A percentile compares a stretch with the other conserved stretches of the same genome.
Conservation (phyloP, 1,284 basidiomycete genomes). For the Porogramme epimiltina region DNA sequence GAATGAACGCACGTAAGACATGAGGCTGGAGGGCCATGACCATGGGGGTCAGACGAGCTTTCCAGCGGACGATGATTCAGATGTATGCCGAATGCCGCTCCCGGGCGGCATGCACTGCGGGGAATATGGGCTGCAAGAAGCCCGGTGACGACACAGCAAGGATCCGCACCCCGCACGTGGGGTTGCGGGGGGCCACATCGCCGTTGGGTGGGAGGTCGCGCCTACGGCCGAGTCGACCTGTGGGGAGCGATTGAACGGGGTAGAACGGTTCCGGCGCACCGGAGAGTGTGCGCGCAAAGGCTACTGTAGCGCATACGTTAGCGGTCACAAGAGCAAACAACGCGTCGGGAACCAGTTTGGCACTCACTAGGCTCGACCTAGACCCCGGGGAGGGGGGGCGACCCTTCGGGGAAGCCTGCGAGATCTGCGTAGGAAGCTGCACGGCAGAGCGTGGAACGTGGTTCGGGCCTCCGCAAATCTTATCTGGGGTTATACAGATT, state of each 20-base stretch:
- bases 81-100: constrained; percentile 8
- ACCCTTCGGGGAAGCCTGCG: constrained; percentile 17
- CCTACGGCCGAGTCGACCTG: constrained; percentile 3
- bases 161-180: constrained; percentile 19
- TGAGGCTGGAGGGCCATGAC: constrained; percentile 8
- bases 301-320: constrained; percentile 9
- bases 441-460: constrained; percentile 6
- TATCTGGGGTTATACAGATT: constrained; percentile 8
- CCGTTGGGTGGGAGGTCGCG: constrained; percentile 1
- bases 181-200: neutral
- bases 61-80: constrained; percentile 8
- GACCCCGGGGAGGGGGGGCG: constrained; percentile 5
- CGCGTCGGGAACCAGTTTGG: constrained; percentile 15
- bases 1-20: constrained; percentile 12
- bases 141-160: constrained; percentile 11
- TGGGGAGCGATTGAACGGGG: constrained; percentile 14
- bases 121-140: constrained; percentile 2
- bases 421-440: constrained; percentile 21
- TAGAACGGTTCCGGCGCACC: constrained; percentile 15
- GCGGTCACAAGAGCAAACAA: constrained; percentile 21
- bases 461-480: constrained; percentile 9
- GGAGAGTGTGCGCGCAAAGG: constrained; percentile 16
- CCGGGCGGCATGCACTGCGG: constrained; percentile 6
- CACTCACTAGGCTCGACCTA: constrained; percentile 21
- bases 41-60: constrained; percentile 11